phyloP scores from a whole-genome alignment of 768 basidiomycete genomes.

The Mycena chlorophos region DNA sequence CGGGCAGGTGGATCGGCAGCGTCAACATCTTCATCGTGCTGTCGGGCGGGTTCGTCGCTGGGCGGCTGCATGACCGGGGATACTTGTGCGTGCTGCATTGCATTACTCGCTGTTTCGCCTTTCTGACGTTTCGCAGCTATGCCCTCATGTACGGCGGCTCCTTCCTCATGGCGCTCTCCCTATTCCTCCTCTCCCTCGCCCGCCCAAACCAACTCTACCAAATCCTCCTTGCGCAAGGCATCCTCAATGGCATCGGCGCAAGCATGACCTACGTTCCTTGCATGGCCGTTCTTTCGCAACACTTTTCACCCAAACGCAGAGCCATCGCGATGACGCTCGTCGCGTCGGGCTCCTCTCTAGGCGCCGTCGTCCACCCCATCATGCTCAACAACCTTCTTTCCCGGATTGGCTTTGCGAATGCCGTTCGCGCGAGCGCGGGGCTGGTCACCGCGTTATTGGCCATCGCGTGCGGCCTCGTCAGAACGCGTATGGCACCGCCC shows the following conservation, averaged over 20 bases:
- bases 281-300: conserved; percentile 45
- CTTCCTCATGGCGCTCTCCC: conserved; percentile 37
- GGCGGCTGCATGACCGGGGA: conserved; percentile 48
- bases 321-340: conserved; percentile 50
- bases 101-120: not conserved
- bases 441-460: conserved; percentile 40
- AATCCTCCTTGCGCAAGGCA: conserved; percentile 46
- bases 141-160: conserved; percentile 36
- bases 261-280: conserved; percentile 48
- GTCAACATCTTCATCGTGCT: conserved; percentile 45
- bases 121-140: conserved; percentile 23
- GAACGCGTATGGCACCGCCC: conserved; percentile 38
- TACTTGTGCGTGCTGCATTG: conserved; percentile 38
- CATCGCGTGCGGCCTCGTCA: conserved; percentile 42
- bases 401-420: conserved; percentile 43
- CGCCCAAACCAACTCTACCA: conserved; percentile 43
- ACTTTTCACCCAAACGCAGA: conserved; percentile 40
- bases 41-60: conserved; percentile 39
- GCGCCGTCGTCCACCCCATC: conserved; percentile 47
- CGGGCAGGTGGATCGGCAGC: conserved; percentile 44
- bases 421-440: conserved; percentile 43
- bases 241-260: conserved; percentile 43
- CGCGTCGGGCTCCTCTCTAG: conserved; percentile 45
- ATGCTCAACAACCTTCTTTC: conserved; percentile 44
- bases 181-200: conserved; percentile 49